A percentile compares a stretch with the other conserved stretches of the same genome.
Conservation (phyloP, 768 basidiomycete genomes). For the Lentinula boryana region DNA sequence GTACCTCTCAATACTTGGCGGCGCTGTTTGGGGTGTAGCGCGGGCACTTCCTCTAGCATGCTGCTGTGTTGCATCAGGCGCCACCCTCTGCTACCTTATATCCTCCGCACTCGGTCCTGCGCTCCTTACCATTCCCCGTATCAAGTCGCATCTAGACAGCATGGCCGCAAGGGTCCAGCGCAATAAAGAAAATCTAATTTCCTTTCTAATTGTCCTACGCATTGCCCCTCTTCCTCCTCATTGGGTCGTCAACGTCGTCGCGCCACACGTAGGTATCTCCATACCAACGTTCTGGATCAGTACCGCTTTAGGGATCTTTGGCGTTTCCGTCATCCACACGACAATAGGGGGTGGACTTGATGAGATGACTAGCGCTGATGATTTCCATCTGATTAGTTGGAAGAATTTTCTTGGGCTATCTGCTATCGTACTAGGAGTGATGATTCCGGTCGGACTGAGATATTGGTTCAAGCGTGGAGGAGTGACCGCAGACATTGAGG, state of each 20-base stretch:
- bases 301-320: slow-evolving; percentile 87
- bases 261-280: slow-evolving; percentile 88
- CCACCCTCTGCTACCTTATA: slow-evolving; percentile 87
- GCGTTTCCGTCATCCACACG: slow-evolving; percentile 90
- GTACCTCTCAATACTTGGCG: slow-evolving; percentile 95
- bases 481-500: slow-evolving; percentile 18
- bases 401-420: slow-evolving; percentile 81
- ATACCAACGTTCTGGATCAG: slow-evolving; percentile 83
- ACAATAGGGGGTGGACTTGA: slow-evolving; percentile 92
- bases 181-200: slow-evolving; percentile 71
- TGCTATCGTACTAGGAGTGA: slow-evolving; percentile 84
- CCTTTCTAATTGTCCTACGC: slow-evolving; percentile 90
- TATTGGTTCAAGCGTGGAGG: slow-evolving; percentile 63
- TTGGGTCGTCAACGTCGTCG: slow-evolving; percentile 92
- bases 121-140: slow-evolving; percentile 79
- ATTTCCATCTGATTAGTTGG: slow-evolving; percentile 93
- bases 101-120: slow-evolving; percentile 91
- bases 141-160: slow-evolving; percentile 74
- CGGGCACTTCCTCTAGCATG: slow-evolving; percentile 87
- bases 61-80: slow-evolving; percentile 86
- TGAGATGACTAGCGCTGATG: slow-evolving; percentile 89
- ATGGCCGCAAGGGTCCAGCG: slow-evolving; percentile 76
- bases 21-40: slow-evolving; percentile 91
- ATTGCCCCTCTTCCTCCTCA: slow-evolving; percentile 94
- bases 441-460: slow-evolving; percentile 87